Base-by-base conservation (phyloP, 1,284 basidiomycete species). In the Cerioporus squamosus region DNA sequence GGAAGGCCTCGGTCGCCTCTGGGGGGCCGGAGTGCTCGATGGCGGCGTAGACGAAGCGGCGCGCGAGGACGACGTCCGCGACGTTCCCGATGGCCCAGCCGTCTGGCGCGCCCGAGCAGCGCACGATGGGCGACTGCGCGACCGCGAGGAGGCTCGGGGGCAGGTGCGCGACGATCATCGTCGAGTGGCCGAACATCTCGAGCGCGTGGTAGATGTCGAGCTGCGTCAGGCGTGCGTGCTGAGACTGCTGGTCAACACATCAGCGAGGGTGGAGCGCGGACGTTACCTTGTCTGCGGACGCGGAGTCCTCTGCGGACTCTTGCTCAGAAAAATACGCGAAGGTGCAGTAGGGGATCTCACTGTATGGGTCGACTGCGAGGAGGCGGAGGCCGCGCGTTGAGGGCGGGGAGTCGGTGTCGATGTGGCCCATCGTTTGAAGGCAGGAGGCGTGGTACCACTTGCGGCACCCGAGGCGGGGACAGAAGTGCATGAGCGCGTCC, bases 31-130 rank as follows among this genome's bases (percentile, higher is more conserved):
- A 14, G 51, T 60, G 50, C 49, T 64, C 63, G 40, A 66, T 31
- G 2, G 65, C 67, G 24, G 61, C 59, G 51, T 63, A 80, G 10
- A 71, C 63, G 36, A 69, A 51, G 24, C 66, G 62, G 10, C 70
- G 68, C 6, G 70, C 70, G 53, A 70, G 63, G 22, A 68, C 63
- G 36, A 71, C 70, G 48, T 70, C 68, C 17, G 60, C 44, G 39
- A 68, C 64, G 54, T 72, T 72, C 6, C 70, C 70, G 38, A 62
- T 57, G 7, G 66, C 59, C 51, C 66, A 70, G 14, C 55, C 62
- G 20, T 38, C 43, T 0, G 45, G 31, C 0, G 51, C 51, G 17
- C 60, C 61, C 0, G 67, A 38, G 44, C 55, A 57, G 42, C 66
- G 67, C 5, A 70, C 59, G 46, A 72, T 71, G 8, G 68, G 68